Conservation (phyloP, 345 rosid species). For the Moricandia moricandioides region DNA sequence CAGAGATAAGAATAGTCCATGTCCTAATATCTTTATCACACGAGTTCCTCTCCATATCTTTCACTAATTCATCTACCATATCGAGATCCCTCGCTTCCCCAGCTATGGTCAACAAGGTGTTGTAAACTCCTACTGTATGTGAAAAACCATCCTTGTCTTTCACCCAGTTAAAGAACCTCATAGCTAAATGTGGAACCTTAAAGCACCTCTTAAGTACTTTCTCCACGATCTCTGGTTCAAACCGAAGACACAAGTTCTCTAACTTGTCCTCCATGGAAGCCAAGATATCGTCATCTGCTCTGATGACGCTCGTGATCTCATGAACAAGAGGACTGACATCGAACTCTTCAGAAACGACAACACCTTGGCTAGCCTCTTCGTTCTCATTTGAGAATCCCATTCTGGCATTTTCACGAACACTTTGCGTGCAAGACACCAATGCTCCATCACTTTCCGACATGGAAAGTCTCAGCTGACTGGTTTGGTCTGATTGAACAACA, state of each 20-base stretch:
- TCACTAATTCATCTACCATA: slow-evolving; percentile 48
- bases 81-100: slow-evolving; percentile 58
- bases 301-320: slow-evolving; percentile 51
- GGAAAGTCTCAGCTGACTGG: slow-evolving; percentile 33
- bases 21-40: slow-evolving; percentile 60
- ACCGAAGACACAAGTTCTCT: slow-evolving; percentile 41
- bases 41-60: slow-evolving; percentile 59
- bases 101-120: slow-evolving; percentile 57
- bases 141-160: slow-evolving; percentile 48
- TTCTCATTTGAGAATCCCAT: slow-evolving; percentile 8
- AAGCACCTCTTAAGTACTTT: slow-evolving; percentile 76
- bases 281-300: slow-evolving; percentile 34
- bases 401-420: slow-evolving; percentile 55
- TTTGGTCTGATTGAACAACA: slow-evolving; percentile 30
- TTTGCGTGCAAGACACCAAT: slow-evolving; percentile 30
- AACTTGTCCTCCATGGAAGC: slow-evolving; percentile 65
- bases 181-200: slow-evolving; percentile 71
- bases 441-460: slow-evolving; percentile 18
- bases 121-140: slow-evolving; percentile 50
- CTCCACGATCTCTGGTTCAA: slow-evolving; percentile 60
- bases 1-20: slow-evolving; percentile 65
- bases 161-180: slow-evolving; percentile 74
- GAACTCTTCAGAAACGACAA: slow-evolving; percentile 5
- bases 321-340: slow-evolving; percentile 57
- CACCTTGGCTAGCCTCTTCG: slow-evolving; percentile 9